Evolutionary conservation across 306 rosid species (phyloP).

Genomic region (Heteromeles arbutifolia): DNA sequence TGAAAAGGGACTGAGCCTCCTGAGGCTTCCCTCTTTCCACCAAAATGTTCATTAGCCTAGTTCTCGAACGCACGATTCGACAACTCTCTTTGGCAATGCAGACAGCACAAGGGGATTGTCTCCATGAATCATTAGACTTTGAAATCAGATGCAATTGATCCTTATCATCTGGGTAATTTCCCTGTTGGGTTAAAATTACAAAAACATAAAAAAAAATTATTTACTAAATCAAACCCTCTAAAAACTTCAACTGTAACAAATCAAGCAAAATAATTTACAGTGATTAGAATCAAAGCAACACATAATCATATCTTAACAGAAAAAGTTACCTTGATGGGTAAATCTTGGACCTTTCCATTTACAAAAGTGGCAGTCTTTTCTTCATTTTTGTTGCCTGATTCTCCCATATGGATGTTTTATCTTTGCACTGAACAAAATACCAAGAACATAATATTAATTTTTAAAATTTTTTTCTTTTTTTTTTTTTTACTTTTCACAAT

Average conservation of each 20-base stretch:
- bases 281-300: background rate
- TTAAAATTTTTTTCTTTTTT: too few relatives aligned
- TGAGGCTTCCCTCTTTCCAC: slow-evolving; percentile 50
- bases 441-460: background rate
- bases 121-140: slow-evolving; percentile 18
- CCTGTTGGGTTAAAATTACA: slow-evolving; percentile 28
- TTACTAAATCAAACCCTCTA: background rate
- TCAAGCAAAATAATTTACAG: background rate
- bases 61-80: slow-evolving; percentile 39
- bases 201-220: background rate
- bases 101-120: slow-evolving; percentile 31
- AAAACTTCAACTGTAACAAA: too few relatives aligned
- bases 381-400: slow-evolving; percentile 25
- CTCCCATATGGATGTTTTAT: slow-evolving; percentile 22
- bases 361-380: slow-evolving; percentile 11
- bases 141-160: slow-evolving; percentile 15
- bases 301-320: background rate
- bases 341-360: slow-evolving; percentile 26
- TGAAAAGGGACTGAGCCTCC: slow-evolving; percentile 40
- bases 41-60: slow-evolving; percentile 48
- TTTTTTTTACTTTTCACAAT: background rate
- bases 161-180: slow-evolving; percentile 24
- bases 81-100: slow-evolving; percentile 45
- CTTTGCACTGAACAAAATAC: background rate
- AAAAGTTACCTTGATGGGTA: slow-evolving; percentile 31